Evolutionary conservation across 345 rosid species (phyloP), one percentile per base, ranked within the genome.

Genomic region (Corymbia maculata): DNA sequence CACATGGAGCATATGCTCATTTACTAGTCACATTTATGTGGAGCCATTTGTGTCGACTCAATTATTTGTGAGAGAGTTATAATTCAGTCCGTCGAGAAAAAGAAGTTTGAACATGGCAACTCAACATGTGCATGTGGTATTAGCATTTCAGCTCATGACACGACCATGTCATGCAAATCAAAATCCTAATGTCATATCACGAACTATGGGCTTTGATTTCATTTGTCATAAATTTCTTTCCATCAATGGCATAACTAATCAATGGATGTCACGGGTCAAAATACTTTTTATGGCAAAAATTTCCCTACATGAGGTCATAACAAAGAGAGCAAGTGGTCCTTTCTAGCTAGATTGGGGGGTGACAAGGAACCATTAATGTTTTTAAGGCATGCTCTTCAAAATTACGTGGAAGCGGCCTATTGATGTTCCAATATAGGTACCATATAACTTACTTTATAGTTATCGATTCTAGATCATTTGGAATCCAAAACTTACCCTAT

Each of bases 31-130:
- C 32, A 30, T 32, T 32, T 32, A 16, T 6, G 12, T 17, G 1
- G 2, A 36, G 7, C 9, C 32, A 70, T 32, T 70, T 4, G 1
- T 36, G 13, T 70, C 21, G 0, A 7, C 3, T 70, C 7, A 17
- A 19, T 4, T 32, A 36, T 36, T 4, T 0, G 1, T 42, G 1
- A 4, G 2, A 75, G 5, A 16, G 6, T 75, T 42, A 17, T 6
- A 36, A 17, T 75, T 19, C 82, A 6, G 4, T 47, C 26, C 4
- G 1, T 36, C 4, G 2, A 70, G 4, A 32, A 4, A 19, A 70
- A 6, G 15, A 36, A 51, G 36, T 36, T 70, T 5, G 22, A 6
- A 70, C 26, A 36, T 0, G 1, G 9, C 24, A 70, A 17, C 79
- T 30, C 9, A 9, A n/a, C 42, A 8, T n/a, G 9, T n/a, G n/a